Conservation (phyloP, 768 basidiomycete species). For the Krasilnikovozyma curviuscula region DNA sequence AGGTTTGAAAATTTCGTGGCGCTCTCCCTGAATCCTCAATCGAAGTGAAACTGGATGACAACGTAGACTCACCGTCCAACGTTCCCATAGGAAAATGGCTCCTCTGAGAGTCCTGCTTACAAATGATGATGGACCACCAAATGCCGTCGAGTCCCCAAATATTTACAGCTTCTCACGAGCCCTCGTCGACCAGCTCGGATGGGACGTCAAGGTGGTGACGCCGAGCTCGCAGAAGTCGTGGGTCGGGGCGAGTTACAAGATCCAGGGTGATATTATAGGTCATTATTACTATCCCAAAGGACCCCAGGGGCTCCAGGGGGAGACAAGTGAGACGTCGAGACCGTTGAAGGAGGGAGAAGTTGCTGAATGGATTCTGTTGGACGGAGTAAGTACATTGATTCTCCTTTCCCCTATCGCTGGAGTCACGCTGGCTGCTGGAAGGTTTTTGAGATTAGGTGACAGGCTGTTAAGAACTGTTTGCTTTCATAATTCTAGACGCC, state of each 20-base stretch:
- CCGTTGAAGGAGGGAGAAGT: slow-evolving; percentile 56
- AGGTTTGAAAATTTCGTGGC: too few species aligned
- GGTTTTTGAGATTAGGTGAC: too few species aligned
- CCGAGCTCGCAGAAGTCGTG: slow-evolving; percentile 27
- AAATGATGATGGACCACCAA: too few species aligned
- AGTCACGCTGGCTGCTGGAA: too few species aligned
- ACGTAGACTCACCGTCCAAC: too few species aligned
- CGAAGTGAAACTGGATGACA: too few species aligned
- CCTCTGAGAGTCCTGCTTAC: too few species aligned
- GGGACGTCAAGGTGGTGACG: slow-evolving; percentile 28
- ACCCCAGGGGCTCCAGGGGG: slow-evolving; percentile 31
- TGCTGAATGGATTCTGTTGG: slow-evolving; percentile 79
- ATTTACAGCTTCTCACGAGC: slow-evolving; percentile 26
- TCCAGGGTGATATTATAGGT: slow-evolving; percentile 16
- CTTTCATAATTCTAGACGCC: slow-evolving; percentile 27
- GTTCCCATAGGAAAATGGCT: too few species aligned
- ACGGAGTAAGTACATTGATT: slow-evolving; percentile 33
- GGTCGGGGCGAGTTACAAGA: slow-evolving; percentile 13
- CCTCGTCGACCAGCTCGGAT: slow-evolving; percentile 20
- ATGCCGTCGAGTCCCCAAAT: slow-evolving; percentile 26
- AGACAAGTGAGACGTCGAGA: slow-evolving; percentile 41
- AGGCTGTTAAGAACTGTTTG: neutral
- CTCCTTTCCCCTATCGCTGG: neutral
- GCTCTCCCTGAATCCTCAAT: too few species aligned
- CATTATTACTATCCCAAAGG: slow-evolving; percentile 27